Percentiles rank a stretch among this genome's conserved stretches.
Evolutionary conservation across 176 grass and related monocot genomes (phyloP).

Genomic region (Paspalum vaginatum): DNA sequence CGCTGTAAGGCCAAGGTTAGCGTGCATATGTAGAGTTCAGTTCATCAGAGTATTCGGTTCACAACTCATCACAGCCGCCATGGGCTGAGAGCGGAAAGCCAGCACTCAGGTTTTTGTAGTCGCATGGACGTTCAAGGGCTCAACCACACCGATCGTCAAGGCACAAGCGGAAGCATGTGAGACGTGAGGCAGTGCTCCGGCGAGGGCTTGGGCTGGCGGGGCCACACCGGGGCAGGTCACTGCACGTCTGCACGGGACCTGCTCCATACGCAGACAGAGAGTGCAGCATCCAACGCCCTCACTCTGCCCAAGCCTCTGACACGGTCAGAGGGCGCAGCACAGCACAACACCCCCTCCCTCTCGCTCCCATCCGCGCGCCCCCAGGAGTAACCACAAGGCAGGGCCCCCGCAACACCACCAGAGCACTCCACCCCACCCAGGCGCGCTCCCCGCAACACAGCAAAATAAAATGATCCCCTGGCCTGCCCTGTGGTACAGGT

Average conservation of each 20-base stretch:
- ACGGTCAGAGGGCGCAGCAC: constrained; percentile 41
- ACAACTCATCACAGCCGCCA: no score
- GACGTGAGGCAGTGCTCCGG: not conserved
- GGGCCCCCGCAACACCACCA: not conserved
- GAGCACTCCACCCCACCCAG: constrained; percentile 13
- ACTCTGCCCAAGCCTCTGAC: constrained; percentile 43
- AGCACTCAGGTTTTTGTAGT: no score
- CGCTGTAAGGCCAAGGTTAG: no score
- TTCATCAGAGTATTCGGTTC: no score
- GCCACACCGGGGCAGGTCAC: constrained; percentile 3
- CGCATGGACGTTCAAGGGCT: no score
- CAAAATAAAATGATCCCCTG: constrained; percentile 34
- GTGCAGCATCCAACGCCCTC: constrained; percentile 51
- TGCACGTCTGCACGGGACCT: not conserved
- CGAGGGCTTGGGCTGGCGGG: not conserved
- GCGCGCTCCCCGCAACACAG: constrained; percentile 35
- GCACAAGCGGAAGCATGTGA: no score
- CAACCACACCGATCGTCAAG: no score
- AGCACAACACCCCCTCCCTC: not conserved
- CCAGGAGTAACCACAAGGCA: constrained; percentile 28
- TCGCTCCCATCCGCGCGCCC: constrained; percentile 2
- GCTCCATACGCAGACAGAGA: constrained; percentile 38
- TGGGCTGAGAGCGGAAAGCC: no score
- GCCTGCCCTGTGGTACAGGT: not conserved
- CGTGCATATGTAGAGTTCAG: no score